Evolutionary conservation across 257 asterid genomes (phyloP).

Genomic region (Ehretia macrophylla): DNA sequence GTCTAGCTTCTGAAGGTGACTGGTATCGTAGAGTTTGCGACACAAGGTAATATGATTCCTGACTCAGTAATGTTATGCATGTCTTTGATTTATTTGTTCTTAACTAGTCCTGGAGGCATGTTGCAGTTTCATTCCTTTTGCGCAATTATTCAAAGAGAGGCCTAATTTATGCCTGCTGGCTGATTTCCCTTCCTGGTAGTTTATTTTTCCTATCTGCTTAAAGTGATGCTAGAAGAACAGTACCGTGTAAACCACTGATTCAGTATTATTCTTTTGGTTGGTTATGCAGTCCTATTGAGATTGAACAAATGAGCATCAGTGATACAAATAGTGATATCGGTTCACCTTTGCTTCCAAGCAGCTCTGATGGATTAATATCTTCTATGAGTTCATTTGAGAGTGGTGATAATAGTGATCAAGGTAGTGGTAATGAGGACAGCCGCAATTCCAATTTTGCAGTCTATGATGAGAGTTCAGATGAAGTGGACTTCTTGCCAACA

Average conservation of each 20-base stretch:
- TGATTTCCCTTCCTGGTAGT: slow-evolving; percentile 69
- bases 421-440: slow-evolving; percentile 55
- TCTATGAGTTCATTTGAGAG: slow-evolving; percentile 41
- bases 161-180: slow-evolving; percentile 58
- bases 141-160: slow-evolving; percentile 48
- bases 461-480: slow-evolving; percentile 53
- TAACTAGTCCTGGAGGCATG: background rate
- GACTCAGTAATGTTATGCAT: no score
- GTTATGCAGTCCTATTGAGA: slow-evolving; percentile 23
- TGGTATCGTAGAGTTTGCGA: slow-evolving; percentile 53
- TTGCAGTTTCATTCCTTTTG: slow-evolving; percentile 60
- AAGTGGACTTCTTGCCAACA: slow-evolving; percentile 29
- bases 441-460: slow-evolving; percentile 24
- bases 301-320: slow-evolving; percentile 23
- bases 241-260: background rate
- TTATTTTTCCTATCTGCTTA: slow-evolving; percentile 18
- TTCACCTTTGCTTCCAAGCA: slow-evolving; percentile 34
- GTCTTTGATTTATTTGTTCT: background rate
- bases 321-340: slow-evolving; percentile 18
- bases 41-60: slow-evolving; percentile 36
- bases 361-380: slow-evolving; percentile 30
- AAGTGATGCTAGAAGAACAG: background rate
- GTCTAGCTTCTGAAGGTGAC: slow-evolving; percentile 70
- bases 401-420: slow-evolving; percentile 50
- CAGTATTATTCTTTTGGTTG: background rate